phyloP scores from a whole-genome alignment of 805 yeast genomes.

The Starmerella etchellsii region DNA sequence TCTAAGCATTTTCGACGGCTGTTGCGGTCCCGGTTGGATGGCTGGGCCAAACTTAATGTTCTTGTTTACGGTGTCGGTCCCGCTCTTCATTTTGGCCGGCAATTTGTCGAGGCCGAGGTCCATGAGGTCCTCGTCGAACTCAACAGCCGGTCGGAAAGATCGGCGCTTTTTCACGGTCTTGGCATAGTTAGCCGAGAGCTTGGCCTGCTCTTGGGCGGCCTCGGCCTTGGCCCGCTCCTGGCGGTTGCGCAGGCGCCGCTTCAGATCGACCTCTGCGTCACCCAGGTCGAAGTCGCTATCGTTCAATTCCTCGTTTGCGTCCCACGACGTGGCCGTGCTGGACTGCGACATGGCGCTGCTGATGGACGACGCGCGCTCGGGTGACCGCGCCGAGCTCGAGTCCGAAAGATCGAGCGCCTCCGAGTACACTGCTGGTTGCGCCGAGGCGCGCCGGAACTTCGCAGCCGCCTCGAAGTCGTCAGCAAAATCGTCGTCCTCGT shows the following conservation, averaged over 20 bases:
- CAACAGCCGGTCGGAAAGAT: not conserved
- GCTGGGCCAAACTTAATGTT: constrained; percentile 14
- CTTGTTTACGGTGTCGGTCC: constrained; percentile 16
- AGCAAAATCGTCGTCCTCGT: constrained; percentile 16
- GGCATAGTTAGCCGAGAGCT: constrained; percentile 5
- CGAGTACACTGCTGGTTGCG: not conserved
- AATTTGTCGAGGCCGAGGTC: constrained; percentile 19
- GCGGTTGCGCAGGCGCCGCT: constrained; percentile 11
- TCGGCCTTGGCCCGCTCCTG: constrained; percentile 13
- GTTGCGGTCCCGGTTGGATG: constrained; percentile 10
- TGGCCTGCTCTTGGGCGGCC: constrained; percentile 11
- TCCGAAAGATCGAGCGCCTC: constrained; percentile 12
- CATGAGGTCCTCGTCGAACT: constrained; percentile 12
- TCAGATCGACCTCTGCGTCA: constrained; percentile 6
- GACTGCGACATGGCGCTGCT: constrained; percentile 15
- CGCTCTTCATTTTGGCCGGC: constrained; percentile 13
- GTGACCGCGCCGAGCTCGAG: constrained; percentile 14
- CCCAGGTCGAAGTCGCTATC: constrained; percentile 9
- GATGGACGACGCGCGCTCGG: constrained; percentile 17
- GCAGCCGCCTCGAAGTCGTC: constrained; percentile 14
- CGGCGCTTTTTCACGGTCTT: constrained; percentile 1
- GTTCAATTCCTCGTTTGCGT: constrained; percentile 17
- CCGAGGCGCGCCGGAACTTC: not conserved
- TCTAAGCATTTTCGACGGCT: constrained; percentile 10
- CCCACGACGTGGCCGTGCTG: constrained; percentile 17